These are phyloP conservation scores for Epichloe glyceriae DNA, from an alignment of 2,329 filamentous ascomycete genomes.

Conservation along the genomic window DNA sequence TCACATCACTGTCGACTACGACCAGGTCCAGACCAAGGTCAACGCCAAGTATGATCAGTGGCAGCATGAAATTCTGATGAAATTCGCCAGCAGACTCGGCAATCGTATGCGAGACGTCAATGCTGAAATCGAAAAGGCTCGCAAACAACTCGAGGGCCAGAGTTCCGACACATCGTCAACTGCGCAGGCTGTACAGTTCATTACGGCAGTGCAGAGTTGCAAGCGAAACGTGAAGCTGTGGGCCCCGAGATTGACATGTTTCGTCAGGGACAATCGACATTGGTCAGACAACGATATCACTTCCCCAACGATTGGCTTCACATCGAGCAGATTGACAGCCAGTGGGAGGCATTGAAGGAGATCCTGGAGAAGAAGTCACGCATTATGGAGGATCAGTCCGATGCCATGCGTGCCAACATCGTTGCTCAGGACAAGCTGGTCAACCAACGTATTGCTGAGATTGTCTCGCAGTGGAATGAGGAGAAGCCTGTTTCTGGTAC, in stretches of 20 bases:
- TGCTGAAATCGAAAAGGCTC: conserved; percentile 79
- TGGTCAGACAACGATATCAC: conserved; percentile 84
- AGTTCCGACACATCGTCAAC: conserved; percentile 90
- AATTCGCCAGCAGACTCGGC: conserved; percentile 82
- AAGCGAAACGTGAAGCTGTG: conserved; percentile 87
- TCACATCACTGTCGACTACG: conserved; percentile 90
- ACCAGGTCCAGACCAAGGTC: conserved; percentile 96
- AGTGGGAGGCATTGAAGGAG: conserved; percentile 90
- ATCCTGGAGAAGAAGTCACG: conserved; percentile 85
- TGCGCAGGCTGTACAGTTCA: conserved; percentile 93
- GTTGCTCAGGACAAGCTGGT: conserved; percentile 86
- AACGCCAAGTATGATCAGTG: conserved; percentile 99
- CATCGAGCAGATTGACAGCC: conserved; percentile 89
- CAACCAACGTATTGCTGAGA: conserved; percentile 73
- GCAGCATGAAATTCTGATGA: conserved; percentile 92
- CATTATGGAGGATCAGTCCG: conserved; percentile 91
- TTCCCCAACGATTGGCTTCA: conserved; percentile 90
- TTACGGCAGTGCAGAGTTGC: conserved; percentile 93
- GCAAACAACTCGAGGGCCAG: conserved; percentile 81
- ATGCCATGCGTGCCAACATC: conserved; percentile 90
- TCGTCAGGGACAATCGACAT: conserved; percentile 84
- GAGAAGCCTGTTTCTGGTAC: conserved; percentile 95
- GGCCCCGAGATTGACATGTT: conserved; percentile 94
- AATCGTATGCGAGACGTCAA: conserved; percentile 87
- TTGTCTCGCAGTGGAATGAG: conserved; percentile 80